Conservation (phyloP, 202 grass and related monocot genomes). For the Carex arenaria region DNA sequence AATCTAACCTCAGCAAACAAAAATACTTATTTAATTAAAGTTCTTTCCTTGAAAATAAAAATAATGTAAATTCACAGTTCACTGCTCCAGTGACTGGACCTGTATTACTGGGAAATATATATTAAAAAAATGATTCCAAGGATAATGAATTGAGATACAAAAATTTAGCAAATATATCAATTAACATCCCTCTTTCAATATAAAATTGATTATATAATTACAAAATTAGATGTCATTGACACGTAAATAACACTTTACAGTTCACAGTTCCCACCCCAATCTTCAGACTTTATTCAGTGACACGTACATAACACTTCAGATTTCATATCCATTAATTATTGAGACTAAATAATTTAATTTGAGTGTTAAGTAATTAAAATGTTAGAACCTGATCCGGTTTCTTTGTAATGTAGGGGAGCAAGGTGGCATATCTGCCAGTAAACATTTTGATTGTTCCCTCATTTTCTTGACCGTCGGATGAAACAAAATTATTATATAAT, state of each 20-base stretch:
- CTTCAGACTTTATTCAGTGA: not conserved
- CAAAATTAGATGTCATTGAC: not conserved
- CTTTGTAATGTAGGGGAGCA: not conserved
- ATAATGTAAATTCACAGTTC: not conserved
- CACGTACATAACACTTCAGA: constrained; percentile 6
- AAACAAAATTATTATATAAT: too few species aligned
- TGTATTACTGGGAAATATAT: not conserved
- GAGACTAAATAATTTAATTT: not conserved
- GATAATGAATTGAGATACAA: not conserved
- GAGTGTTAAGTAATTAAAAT: not conserved
- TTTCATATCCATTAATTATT: not conserved
- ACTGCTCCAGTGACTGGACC: not conserved
- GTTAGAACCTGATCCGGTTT: not conserved
- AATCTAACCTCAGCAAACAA: too few species aligned
- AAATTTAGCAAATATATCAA: not conserved
- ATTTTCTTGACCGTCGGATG: too few species aligned
- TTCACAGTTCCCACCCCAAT: not conserved
- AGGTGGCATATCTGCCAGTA: too few species aligned
- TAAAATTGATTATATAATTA: not conserved
- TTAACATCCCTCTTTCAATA: not conserved
- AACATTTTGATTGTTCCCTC: too few species aligned
- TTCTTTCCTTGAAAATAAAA: not conserved
- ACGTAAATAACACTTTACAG: not conserved
- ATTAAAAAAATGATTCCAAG: not conserved
- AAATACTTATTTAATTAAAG: too few species aligned